Evolutionary conservation across 2,329 filamentous ascomycete species (phyloP).

Genomic region (Calonectria pseudoturangicola): DNA sequence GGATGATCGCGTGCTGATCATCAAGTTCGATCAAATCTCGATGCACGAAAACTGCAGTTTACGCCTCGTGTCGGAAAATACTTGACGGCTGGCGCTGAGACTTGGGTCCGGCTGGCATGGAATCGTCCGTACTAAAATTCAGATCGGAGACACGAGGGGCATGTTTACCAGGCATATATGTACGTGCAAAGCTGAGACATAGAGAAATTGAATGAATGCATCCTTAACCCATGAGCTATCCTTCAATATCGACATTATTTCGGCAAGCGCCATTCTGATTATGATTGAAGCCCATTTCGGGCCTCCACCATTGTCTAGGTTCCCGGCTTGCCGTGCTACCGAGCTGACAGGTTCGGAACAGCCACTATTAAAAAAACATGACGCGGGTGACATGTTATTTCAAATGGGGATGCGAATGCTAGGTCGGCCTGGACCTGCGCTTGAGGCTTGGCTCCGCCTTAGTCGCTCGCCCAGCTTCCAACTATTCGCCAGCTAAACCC

Average conservation of each 20-base stretch:
- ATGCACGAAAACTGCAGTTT: not conserved
- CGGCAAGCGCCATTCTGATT: not conserved
- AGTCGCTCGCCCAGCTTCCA: not conserved
- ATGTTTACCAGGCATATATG: not conserved
- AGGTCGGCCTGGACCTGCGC: not conserved
- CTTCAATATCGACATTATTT: not conserved
- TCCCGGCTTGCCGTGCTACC: constrained; percentile 5
- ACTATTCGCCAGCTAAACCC: not conserved
- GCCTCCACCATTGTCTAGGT: not conserved
- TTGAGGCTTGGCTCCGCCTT: constrained; percentile 25
- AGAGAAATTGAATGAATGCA: constrained; percentile 1
- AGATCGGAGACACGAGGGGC: constrained; percentile 11
- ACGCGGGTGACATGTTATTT: not conserved
- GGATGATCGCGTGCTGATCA: constrained; percentile 22
- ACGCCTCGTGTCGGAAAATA: constrained; percentile 9
- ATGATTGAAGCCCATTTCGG: too few relatives aligned
- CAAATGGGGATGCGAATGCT: not conserved
- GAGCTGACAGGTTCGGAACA: constrained; percentile 1
- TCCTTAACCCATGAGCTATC: not conserved
- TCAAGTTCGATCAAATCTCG: not conserved
- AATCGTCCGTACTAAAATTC: constrained; percentile 13
- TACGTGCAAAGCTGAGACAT: constrained; percentile 11
- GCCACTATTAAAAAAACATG: not conserved
- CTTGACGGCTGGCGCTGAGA: constrained; percentile 10
- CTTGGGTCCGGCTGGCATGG: constrained; percentile 8